Base-by-base conservation (phyloP, 495 filamentous ascomycete genomes). In the Talaromyces borbonicus region DNA sequence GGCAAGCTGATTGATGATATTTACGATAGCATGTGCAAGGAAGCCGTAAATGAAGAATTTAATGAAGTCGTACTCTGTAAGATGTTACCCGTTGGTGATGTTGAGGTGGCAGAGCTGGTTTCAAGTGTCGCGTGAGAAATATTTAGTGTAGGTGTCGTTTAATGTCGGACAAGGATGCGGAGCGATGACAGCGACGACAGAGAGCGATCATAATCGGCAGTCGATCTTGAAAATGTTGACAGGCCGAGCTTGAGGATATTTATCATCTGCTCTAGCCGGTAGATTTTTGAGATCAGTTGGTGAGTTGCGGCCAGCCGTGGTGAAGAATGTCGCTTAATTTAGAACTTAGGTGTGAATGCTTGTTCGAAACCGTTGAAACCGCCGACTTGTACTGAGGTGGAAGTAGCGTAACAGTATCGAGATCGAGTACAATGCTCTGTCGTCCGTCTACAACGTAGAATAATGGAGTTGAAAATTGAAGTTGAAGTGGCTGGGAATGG, bases 241-340 rank as follows among this genome's bases (percentile, higher is more conserved):
- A n/a, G n/a, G n/a, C 16, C 22, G 35, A 20, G 22, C 4, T 16
- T 20, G 22, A 8, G 9, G 16, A 38, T 38, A 38, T 38, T 38
- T 38, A 38, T 38, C 38, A 41, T 41, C 38, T 11, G 22, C 38
- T 41, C 22, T n/a, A 41, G 15, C 20, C 6, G 19, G 38, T 14
- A 23, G 23, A 12, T 8, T 22, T 41, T n/a, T n/a, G n/a, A n/a
- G 3, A 23, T 15, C 19, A 5, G 20, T 24, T 41, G 11, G 1
- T n/a, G n/a, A 14, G 2, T 41, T 15, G 22, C n/a, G n/a, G n/a
- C 15, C 38, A 41, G 38, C 38, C 38, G 38, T 41, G 38, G 24
- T 41, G 38, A 41, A 23, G 38, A 41, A 41, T 41, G 38, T 23
- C 38, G 19, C 22, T 7, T 12, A 30, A 6, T n/a, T n/a, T n/a